Conservation (phyloP, 306 rosid species). For the Gillenia trifoliata region DNA sequence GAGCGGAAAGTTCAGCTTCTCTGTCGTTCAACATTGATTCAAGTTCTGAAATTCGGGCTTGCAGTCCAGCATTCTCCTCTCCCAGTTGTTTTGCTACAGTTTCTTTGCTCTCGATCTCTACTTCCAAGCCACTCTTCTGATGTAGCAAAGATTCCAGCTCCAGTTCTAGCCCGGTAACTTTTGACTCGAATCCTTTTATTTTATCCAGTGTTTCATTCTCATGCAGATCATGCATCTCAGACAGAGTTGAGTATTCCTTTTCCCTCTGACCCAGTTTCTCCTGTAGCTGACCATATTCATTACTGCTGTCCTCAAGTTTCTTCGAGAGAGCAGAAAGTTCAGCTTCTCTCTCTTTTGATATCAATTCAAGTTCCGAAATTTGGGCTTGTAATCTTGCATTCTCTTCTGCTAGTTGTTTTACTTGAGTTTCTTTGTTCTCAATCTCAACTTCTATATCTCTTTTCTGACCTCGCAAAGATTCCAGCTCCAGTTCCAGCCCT, state of each 20-base stretch:
- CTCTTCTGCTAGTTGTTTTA: constrained; percentile 43
- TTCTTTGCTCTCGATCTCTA: constrained; percentile 32
- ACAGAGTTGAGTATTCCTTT: constrained; percentile 44
- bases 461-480: constrained; percentile 43
- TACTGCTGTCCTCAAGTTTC: constrained; percentile 32
- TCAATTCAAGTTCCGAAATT: constrained; percentile 46
- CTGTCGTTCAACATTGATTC: constrained; percentile 47
- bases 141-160: constrained; percentile 45
- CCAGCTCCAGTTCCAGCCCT: constrained; percentile 38
- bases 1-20: constrained; percentile 45
- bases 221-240: constrained; percentile 47
- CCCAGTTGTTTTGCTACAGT: constrained; percentile 43
- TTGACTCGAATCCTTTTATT: constrained; percentile 32
- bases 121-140: too few relatives aligned
- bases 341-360: constrained; percentile 48
- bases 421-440: constrained; percentile 39
- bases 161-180: constrained; percentile 28
- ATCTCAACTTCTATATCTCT: constrained; percentile 43
- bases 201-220: constrained; percentile 42
- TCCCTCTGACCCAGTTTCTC: constrained; percentile 51
- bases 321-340: constrained; percentile 41
- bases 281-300: constrained; percentile 37
- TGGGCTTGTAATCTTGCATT: constrained; percentile 41
- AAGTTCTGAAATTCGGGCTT: constrained; percentile 44
- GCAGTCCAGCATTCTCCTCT: constrained; percentile 44